Conservation (phyloP, 106 monocot genomes). For the Acorus calamus region DNA sequence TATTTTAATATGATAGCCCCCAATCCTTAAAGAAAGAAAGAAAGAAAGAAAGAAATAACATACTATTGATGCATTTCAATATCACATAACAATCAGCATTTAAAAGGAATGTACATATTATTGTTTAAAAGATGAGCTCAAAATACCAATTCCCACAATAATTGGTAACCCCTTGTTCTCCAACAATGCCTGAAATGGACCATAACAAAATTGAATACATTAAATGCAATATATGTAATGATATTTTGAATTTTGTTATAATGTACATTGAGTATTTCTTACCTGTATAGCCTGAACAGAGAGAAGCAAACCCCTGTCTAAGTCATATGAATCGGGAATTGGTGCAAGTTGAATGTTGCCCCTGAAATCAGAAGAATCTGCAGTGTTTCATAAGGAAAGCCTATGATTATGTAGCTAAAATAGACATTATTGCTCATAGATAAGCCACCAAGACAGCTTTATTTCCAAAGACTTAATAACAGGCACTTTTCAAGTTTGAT, state of each 20-base stretch:
- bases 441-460: too few species aligned
- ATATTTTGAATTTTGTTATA: too few species aligned
- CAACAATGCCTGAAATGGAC: conserved; percentile 61
- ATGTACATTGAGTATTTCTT: not conserved
- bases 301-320: conserved; percentile 91
- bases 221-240: not conserved
- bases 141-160: conserved; percentile 94
- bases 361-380: conserved; percentile 76
- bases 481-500: too few species aligned
- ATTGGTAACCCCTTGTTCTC: conserved; percentile 91
- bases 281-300: conserved; percentile 98
- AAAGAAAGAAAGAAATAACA: too few species aligned
- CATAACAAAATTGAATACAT: conserved; percentile 4
- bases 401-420: conserved; percentile 12
- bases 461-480: too few species aligned
- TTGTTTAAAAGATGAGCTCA: not conserved
- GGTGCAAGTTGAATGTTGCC: conserved; percentile 64
- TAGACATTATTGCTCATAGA: not conserved
- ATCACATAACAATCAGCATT: not conserved
- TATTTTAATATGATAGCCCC: too few species aligned
- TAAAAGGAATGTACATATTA: not conserved
- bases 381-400: conserved; percentile 36
- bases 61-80: not conserved
- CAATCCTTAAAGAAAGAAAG: too few species aligned
- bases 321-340: conserved; percentile 83